A percentile compares a stretch with the other conserved stretches of the same genome.
Evolutionary conservation across 2,329 filamentous ascomycete genomes (phyloP).

Genomic region (Sphaerulina vaccinii): DNA sequence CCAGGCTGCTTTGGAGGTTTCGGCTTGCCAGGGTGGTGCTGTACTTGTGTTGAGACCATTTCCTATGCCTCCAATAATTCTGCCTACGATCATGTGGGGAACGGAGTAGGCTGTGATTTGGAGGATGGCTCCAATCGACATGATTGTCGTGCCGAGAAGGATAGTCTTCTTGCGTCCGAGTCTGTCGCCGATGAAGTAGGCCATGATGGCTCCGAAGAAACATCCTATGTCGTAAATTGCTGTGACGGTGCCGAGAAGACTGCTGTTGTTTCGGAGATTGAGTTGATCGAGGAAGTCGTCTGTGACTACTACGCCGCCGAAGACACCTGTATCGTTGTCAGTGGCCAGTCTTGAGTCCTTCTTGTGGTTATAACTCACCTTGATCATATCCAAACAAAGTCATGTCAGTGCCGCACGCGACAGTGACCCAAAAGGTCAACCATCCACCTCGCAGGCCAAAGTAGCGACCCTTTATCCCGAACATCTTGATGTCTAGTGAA

Average conservation of each 20-base stretch:
- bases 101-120: conserved; percentile 49
- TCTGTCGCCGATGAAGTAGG: conserved; percentile 49
- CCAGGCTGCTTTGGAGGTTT: conserved; percentile 48
- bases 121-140: conserved; percentile 51
- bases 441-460: conserved; percentile 56
- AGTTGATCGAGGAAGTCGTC: conserved; percentile 25
- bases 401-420: conserved; percentile 42
- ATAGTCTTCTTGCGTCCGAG: conserved; percentile 52
- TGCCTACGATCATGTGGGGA: conserved; percentile 50
- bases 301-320: conserved; percentile 43
- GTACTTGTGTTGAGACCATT: conserved; percentile 51
- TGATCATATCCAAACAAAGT: conserved; percentile 39
- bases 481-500: conserved; percentile 15
- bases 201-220: conserved; percentile 55
- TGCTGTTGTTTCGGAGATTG: conserved; percentile 23
- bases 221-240: conserved; percentile 61
- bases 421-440: conserved; percentile 52
- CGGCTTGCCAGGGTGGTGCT: conserved; percentile 53
- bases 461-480: conserved; percentile 41
- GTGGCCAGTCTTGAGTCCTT: neutral
- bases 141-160: conserved; percentile 50
- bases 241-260: conserved; percentile 47
- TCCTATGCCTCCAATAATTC: conserved; percentile 49
- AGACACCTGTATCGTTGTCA: conserved; percentile 44
- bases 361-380: conserved; percentile 6